A percentile compares a stretch with the other conserved stretches of the same genome.
phyloP scores from a whole-genome alignment of 306 rosid species.

The Castanea sativa region DNA sequence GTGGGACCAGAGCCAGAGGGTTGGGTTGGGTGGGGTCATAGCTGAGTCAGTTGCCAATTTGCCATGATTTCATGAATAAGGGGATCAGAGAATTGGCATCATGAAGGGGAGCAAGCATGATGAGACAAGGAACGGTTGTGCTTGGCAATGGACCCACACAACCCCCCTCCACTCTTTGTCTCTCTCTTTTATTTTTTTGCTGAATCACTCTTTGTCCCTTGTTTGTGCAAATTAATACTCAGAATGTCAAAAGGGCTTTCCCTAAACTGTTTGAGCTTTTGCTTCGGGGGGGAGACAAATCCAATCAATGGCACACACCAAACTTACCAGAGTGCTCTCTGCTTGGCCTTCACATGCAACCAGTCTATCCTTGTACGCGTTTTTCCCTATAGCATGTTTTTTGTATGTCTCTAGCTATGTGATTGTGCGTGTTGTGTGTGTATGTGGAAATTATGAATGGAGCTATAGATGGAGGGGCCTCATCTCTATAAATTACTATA shows the following conservation, averaged over 20 bases:
- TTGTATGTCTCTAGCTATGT: neutral
- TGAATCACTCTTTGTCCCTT: neutral
- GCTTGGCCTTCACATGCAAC: neutral
- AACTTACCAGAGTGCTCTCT: neutral
- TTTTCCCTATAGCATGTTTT: neutral
- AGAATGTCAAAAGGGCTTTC: conserved; percentile 13
- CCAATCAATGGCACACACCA: conserved; percentile 15
- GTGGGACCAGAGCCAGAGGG: neutral
- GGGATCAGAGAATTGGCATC: conserved; percentile 38
- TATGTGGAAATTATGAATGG: too few relatives aligned
- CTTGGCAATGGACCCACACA: conserved; percentile 25
- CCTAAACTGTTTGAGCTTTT: neutral
- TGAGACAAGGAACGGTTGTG: conserved; percentile 26
- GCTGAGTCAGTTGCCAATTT: conserved; percentile 27
- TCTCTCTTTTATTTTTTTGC: neutral
- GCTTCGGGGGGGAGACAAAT: conserved; percentile 14
- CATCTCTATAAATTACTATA: too few relatives aligned
- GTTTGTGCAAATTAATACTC: neutral
- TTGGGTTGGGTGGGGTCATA: conserved; percentile 10
- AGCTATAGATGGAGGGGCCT: too few relatives aligned
- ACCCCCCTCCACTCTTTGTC: conserved; percentile 7
- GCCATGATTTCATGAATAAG: conserved; percentile 35
- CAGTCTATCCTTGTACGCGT: neutral
- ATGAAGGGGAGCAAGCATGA: conserved; percentile 34
- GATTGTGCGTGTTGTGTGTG: neutral